Conservation (phyloP, 805 yeast species). For the Candida silvicultrix region DNA sequence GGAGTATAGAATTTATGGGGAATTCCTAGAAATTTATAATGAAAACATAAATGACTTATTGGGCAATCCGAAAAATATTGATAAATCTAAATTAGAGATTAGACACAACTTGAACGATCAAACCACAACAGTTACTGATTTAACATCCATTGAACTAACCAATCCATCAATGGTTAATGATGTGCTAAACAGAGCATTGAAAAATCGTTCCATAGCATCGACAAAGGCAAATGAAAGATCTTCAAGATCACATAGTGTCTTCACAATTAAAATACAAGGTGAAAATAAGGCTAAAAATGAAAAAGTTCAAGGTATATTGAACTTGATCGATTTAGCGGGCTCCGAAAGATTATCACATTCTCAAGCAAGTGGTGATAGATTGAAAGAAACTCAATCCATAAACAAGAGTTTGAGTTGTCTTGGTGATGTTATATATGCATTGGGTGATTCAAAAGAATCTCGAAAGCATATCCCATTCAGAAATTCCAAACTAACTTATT, state of each 20-base stretch:
- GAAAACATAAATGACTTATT: constrained; percentile 73
- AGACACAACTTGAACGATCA: constrained; percentile 53
- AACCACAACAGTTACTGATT: constrained; percentile 57
- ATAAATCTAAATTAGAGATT: constrained; percentile 50
- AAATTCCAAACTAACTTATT: constrained; percentile 86
- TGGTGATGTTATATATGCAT: constrained; percentile 82
- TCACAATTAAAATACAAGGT: constrained; percentile 58
- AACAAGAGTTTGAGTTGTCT: constrained; percentile 82
- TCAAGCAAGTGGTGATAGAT: constrained; percentile 71
- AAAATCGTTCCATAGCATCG: constrained; percentile 69
- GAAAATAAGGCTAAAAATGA: constrained; percentile 42
- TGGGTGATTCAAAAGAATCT: constrained; percentile 37
- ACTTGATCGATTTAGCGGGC: constrained; percentile 89
- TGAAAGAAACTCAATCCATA: constrained; percentile 83
- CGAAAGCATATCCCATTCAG: constrained; percentile 79
- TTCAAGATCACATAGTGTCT: constrained; percentile 87
- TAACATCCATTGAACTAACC: constrained; percentile 41
- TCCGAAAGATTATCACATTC: constrained; percentile 78
- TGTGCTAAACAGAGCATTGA: constrained; percentile 48
- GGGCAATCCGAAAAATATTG: constrained; percentile 17
- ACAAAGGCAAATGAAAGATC: constrained; percentile 80
- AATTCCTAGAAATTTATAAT: constrained; percentile 85
- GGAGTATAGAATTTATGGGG: constrained; percentile 58
- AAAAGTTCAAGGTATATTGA: constrained; percentile 51
- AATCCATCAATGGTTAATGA: constrained; percentile 41